Conservation (phyloP, 768 basidiomycete species). For the Candolleomyces aberdarensis region DNA sequence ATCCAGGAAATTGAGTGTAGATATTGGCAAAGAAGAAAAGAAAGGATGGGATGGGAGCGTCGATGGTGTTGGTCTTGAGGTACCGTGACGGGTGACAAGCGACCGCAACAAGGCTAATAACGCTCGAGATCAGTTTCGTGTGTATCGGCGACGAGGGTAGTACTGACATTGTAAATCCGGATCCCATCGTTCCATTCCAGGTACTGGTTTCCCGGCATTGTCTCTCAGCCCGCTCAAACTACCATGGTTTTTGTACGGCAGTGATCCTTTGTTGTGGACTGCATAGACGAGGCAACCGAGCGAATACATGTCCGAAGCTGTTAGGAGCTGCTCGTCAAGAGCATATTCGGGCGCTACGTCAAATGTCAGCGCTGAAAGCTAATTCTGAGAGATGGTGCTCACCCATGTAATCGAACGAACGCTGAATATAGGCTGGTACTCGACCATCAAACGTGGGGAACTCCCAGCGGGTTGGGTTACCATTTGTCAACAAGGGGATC, state of each 20-base stretch:
- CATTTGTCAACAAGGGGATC: conserved; percentile 70
- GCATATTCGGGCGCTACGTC: conserved; percentile 87
- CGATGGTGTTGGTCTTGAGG: conserved; percentile 69
- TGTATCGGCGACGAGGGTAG: background rate
- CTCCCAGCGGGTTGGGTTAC: conserved; percentile 79
- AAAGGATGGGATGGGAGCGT: conserved; percentile 83
- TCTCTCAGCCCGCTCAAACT: conserved; percentile 69
- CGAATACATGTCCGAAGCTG: conserved; percentile 91
- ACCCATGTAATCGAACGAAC: conserved; percentile 96
- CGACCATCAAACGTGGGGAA: conserved; percentile 86
- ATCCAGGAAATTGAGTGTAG: conserved; percentile 94
- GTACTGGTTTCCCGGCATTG: conserved; percentile 59
- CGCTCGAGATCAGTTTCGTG: conserved; percentile 5
- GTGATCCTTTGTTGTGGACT: conserved; percentile 83
- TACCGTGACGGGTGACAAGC: conserved; percentile 77
- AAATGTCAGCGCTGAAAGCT: background rate
- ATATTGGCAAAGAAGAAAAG: conserved; percentile 94
- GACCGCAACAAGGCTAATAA: conserved; percentile 75
- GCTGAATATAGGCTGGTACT: conserved; percentile 77
- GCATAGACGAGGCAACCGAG: conserved; percentile 90
- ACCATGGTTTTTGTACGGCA: conserved; percentile 86
- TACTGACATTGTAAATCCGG: conserved; percentile 65
- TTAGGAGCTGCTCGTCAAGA: conserved; percentile 80
- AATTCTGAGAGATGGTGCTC: conserved; percentile 15
- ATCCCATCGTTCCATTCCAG: conserved; percentile 65